phyloP scores from a whole-genome alignment of 1,284 basidiomycete species.

The Leccinum subatratum region DNA sequence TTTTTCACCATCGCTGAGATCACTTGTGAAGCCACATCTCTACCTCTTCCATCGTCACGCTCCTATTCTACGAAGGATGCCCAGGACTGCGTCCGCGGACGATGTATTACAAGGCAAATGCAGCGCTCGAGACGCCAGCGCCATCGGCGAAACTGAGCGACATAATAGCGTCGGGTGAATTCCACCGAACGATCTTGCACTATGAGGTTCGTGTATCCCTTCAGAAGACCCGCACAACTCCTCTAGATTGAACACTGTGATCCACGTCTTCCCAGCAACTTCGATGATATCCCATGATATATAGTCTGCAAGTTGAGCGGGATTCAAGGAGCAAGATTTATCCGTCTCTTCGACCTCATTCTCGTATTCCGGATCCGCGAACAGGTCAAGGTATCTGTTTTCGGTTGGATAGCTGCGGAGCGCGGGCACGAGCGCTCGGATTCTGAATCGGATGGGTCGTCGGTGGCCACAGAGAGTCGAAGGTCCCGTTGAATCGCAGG shows the following conservation, averaged over 20 bases:
- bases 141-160: constrained; percentile 67
- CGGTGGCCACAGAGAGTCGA: too few species aligned
- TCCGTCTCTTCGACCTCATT: constrained; percentile 10
- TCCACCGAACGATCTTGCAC: constrained; percentile 73
- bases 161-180: constrained; percentile 65
- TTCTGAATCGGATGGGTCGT: constrained; percentile 36
- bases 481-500: too few species aligned
- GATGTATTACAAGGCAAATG: constrained; percentile 21
- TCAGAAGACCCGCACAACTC: constrained; percentile 38
- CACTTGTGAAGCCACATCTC: constrained; percentile 63
- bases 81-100: constrained; percentile 6
- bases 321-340: constrained; percentile 47
- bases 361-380: too few species aligned
- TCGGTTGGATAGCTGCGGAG: too few species aligned
- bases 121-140: constrained; percentile 44
- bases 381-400: too few species aligned
- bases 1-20: constrained; percentile 60
- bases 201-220: constrained; percentile 54
- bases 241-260: constrained; percentile 45
- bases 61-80: constrained; percentile 16
- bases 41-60: constrained; percentile 17
- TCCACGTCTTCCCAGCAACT: constrained; percentile 47
- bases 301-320: constrained; percentile 39
- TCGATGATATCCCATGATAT: constrained; percentile 65
- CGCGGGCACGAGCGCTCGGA: too few species aligned